Conservation (phyloP, 169 alveolate species). For the Plasmodium falciparum region DNA sequence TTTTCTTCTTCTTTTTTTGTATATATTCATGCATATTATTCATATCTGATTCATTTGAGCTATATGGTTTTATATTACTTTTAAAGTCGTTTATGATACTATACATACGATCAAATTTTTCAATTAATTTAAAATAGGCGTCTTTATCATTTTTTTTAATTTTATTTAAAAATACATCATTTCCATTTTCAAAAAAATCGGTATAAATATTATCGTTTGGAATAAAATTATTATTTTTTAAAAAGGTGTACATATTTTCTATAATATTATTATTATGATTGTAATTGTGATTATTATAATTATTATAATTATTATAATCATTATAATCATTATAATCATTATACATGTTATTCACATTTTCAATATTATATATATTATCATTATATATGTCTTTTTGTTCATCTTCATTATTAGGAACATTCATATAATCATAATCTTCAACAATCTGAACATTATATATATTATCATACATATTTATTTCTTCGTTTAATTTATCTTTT, state of each 20-base stretch:
- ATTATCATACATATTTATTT: constrained; percentile 29
- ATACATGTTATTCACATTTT: background rate
- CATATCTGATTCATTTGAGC: constrained; percentile 8
- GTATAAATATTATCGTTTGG: constrained; percentile 70
- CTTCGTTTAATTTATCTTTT: constrained; percentile 42
- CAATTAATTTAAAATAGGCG: constrained; percentile 63
- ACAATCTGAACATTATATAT: too few relatives aligned
- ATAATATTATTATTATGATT: constrained; percentile 13
- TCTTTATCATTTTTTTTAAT: constrained; percentile 57
- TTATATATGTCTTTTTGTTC: constrained; percentile 2
- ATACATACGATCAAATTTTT: constrained; percentile 69
- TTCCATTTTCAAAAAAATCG: constrained; percentile 71
- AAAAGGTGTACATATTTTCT: constrained; percentile 46
- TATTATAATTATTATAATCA: background rate
- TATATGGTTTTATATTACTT: constrained; percentile 12
- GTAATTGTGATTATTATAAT: background rate
- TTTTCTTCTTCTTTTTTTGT: constrained; percentile 32
- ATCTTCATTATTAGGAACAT: background rate
- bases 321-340: too few relatives aligned
- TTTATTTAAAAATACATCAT: constrained; percentile 65
- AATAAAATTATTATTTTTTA: constrained; percentile 55
- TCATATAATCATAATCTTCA: too few relatives aligned
- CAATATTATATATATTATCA: background rate
- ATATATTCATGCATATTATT: constrained; percentile 13
- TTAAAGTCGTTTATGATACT: constrained; percentile 65